A percentile compares a stretch with the other conserved stretches of the same genome.
Evolutionary conservation across 768 basidiomycete genomes (phyloP).

Genomic region (Lactarius akahatsu): DNA sequence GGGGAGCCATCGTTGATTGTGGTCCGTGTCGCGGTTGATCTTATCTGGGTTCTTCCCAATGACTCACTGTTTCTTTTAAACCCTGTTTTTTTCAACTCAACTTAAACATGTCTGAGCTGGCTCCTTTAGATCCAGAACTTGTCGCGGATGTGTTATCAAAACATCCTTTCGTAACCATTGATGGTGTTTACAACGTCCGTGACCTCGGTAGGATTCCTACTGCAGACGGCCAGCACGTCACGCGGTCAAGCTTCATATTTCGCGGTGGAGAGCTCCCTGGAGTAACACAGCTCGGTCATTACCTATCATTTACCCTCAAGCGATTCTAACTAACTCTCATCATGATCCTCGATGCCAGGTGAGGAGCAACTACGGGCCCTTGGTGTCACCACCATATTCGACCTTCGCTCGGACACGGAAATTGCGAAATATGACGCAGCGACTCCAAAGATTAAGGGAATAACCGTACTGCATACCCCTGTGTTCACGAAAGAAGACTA

Average conservation of each 20-base stretch:
- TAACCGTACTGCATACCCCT: conserved; percentile 59
- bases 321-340: background rate
- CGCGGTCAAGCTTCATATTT: conserved; percentile 56
- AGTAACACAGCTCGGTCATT: conserved; percentile 64
- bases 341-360: conserved; percentile 42
- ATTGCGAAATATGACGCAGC: conserved; percentile 71
- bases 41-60: conserved; percentile 2
- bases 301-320: conserved; percentile 11
- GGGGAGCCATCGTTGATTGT: conserved; percentile 35
- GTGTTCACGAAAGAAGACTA: conserved; percentile 73
- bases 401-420: conserved; percentile 78
- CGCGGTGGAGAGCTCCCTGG: conserved; percentile 73
- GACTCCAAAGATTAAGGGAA: conserved; percentile 60
- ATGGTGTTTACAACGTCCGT: conserved; percentile 75
- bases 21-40: background rate
- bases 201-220: conserved; percentile 68
- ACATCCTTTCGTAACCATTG: conserved; percentile 66
- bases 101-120: conserved; percentile 40
- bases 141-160: conserved; percentile 63
- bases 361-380: conserved; percentile 55
- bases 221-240: conserved; percentile 45
- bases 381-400: conserved; percentile 68
- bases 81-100: background rate
- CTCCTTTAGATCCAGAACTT: conserved; percentile 64
- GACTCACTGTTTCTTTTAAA: background rate